phyloP scores from a whole-genome alignment of 805 yeast genomes.

The Pichia pseudocactophila region DNA sequence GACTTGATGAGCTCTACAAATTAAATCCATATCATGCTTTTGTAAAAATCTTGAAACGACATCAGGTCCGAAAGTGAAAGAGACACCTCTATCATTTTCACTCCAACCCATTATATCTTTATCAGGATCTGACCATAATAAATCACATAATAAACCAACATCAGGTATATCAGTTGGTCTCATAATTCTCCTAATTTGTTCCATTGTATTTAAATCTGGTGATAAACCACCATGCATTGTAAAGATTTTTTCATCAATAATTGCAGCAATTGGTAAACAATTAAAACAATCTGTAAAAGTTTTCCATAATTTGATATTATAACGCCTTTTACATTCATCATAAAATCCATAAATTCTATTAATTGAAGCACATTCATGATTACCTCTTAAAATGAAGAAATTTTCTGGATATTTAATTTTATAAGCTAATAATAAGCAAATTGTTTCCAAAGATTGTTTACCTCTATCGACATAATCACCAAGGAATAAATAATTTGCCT shows the following conservation, averaged over 20 bases:
- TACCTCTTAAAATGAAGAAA: constrained; percentile 93
- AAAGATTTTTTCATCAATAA: constrained; percentile 94
- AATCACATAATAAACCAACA: constrained; percentile 91
- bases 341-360: constrained; percentile 97
- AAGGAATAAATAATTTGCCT: constrained; percentile 87
- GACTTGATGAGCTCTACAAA: constrained; percentile 98
- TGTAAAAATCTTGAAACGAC: constrained; percentile 93
- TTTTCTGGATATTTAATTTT: constrained; percentile 98
- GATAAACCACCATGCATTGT: constrained; percentile 99
- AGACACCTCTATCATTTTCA: constrained; percentile 97
- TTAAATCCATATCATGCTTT: constrained; percentile 95
- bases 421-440: constrained; percentile 87
- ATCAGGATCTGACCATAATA: constrained; percentile 98
- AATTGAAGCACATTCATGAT: constrained; percentile 97
- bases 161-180: constrained; percentile 99
- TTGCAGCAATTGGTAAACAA: constrained; percentile 97
- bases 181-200: constrained; percentile 97
- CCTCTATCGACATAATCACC: constrained; percentile 99
- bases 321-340: constrained; percentile 97
- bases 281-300: constrained; percentile 97
- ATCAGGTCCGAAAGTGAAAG: constrained; percentile 99
- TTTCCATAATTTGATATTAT: constrained; percentile 97
- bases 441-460: constrained; percentile 92
- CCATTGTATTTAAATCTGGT: constrained; percentile 96
- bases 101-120: constrained; percentile 98